Conservation (phyloP, 2,329 filamentous ascomycete species). For the Acrocalymma vagum region DNA sequence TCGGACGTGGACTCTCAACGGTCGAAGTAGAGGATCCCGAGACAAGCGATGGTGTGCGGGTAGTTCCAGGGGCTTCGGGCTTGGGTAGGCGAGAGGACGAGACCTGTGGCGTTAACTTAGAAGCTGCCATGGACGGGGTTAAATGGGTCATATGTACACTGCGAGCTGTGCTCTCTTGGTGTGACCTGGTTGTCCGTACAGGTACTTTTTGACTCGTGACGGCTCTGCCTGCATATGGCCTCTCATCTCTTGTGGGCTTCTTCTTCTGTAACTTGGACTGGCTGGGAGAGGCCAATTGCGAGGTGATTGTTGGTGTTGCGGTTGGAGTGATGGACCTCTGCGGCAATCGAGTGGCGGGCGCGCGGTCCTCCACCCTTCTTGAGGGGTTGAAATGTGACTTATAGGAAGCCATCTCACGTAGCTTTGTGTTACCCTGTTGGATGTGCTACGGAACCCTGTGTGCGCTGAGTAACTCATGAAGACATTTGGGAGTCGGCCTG, state of each 20-base stretch:
- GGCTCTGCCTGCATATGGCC: conserved; percentile 22
- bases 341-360: conserved; percentile 44
- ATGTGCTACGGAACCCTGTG: conserved; percentile 43
- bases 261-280: conserved; percentile 48
- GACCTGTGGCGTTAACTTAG: conserved; percentile 31
- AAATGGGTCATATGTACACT: conserved; percentile 29
- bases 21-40: conserved; percentile 59
- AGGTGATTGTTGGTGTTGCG: conserved; percentile 31
- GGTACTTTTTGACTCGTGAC: conserved; percentile 27
- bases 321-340: conserved; percentile 47
- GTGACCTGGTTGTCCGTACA: conserved; percentile 25
- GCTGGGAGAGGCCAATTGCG: conserved; percentile 32
- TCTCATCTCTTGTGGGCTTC: conserved; percentile 43
- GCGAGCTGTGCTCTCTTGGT: conserved; percentile 30
- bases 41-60: conserved; percentile 57
- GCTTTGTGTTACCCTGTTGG: conserved; percentile 44
- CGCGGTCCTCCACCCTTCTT: conserved; percentile 42
- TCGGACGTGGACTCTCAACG: conserved; percentile 54
- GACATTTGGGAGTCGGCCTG: conserved; percentile 42
- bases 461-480: conserved; percentile 51
- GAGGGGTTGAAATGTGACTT: conserved; percentile 47
- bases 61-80: conserved; percentile 42
- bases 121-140: conserved; percentile 20
- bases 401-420: conserved; percentile 52
- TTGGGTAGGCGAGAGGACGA: conserved; percentile 44